Percentiles rank a stretch among this genome's conserved stretches.
These are phyloP conservation scores for Hypocreales sp. DNA, from an alignment of 2,329 filamentous ascomycete genomes.

Conservation along the genomic window DNA sequence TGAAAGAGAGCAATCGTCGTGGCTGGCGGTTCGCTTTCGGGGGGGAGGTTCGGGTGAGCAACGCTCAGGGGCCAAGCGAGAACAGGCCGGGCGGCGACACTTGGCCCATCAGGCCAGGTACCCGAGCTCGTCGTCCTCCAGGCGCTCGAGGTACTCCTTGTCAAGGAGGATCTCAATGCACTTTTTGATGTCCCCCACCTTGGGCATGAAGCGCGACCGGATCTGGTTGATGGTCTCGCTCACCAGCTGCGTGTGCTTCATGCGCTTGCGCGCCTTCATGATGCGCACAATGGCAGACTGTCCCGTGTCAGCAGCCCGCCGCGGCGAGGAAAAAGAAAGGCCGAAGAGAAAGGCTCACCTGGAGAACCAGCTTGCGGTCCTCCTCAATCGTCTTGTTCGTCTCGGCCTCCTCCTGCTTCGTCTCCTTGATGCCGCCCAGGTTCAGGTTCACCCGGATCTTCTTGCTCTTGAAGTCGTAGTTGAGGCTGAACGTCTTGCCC, in stretches of 20 bases:
- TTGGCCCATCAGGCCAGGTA: constrained; percentile 96
- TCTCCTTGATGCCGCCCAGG: constrained; percentile 83
- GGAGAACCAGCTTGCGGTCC: constrained; percentile 87
- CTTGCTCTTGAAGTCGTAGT: constrained; percentile 95
- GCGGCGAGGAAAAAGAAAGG: too few relatives aligned
- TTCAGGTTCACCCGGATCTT: constrained; percentile 97
- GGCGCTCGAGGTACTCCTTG: constrained; percentile 94
- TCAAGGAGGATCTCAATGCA: constrained; percentile 97
- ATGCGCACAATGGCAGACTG: constrained; percentile 97
- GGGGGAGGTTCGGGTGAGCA: too few relatives aligned
- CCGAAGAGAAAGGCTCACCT: constrained; percentile 41
- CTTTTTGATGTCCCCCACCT: constrained; percentile 95
- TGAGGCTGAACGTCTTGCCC: constrained; percentile 69
- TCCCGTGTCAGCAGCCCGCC: too few relatives aligned
- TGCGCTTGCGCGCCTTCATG: constrained; percentile 98
- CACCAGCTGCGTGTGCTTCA: constrained; percentile 93
- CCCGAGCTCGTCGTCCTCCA: constrained; percentile 87
- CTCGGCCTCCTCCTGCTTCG: constrained; percentile 90
- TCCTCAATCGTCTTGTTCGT: constrained; percentile 99
- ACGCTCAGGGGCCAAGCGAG: too few relatives aligned
- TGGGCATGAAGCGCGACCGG: constrained; percentile 80
- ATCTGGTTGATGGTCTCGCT: constrained; percentile 95
- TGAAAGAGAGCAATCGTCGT: too few relatives aligned
- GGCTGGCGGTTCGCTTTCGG: too few relatives aligned
- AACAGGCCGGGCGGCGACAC: too few relatives aligned